A percentile compares a stretch with the other conserved stretches of the same genome.
phyloP scores from a whole-genome alignment of 2,329 filamentous ascomycete species.

The Cordyceps farinosa region DNA sequence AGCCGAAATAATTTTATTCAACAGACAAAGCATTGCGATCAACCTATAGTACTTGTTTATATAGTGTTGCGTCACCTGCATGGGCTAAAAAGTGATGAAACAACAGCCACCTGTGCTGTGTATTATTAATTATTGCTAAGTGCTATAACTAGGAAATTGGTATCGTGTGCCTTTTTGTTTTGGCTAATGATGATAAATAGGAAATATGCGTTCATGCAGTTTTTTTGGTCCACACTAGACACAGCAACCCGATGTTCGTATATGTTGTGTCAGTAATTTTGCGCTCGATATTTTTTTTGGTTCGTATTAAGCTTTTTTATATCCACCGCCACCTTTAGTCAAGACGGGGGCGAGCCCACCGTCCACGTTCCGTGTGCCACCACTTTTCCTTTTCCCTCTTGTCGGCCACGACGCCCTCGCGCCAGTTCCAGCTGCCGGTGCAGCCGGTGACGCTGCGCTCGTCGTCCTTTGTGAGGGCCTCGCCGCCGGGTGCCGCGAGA shows the following conservation, averaged over 20 bases:
- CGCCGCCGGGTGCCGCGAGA: slow-evolving; percentile 46
- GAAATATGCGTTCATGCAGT: slow-evolving; percentile 5
- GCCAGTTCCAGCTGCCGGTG: slow-evolving; percentile 45
- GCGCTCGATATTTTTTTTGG: no score
- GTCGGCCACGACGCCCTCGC: slow-evolving; percentile 36
- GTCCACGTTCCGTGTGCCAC: slow-evolving; percentile 48
- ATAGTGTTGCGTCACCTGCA: not conserved
- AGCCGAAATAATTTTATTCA: not conserved
- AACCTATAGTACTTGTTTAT: not conserved
- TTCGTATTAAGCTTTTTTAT: not conserved
- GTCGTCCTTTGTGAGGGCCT: slow-evolving; percentile 34
- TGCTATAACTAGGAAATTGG: not conserved
- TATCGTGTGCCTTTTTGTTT: slow-evolving; percentile 7
- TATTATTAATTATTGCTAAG: not conserved
- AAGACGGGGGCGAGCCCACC: slow-evolving; percentile 33
- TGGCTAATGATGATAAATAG: not conserved
- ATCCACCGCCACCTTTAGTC: not conserved
- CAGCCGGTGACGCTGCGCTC: slow-evolving; percentile 30
- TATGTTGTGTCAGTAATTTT: not conserved
- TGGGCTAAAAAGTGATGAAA: not conserved
- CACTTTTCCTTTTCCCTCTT: slow-evolving; percentile 48
- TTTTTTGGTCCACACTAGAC: not conserved
- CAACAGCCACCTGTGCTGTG: not conserved
- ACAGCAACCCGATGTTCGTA: not conserved
- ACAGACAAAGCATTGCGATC: not conserved